Conservation (phyloP, 371 early-diverging fungal species). For the Chytridiales sp. region DNA sequence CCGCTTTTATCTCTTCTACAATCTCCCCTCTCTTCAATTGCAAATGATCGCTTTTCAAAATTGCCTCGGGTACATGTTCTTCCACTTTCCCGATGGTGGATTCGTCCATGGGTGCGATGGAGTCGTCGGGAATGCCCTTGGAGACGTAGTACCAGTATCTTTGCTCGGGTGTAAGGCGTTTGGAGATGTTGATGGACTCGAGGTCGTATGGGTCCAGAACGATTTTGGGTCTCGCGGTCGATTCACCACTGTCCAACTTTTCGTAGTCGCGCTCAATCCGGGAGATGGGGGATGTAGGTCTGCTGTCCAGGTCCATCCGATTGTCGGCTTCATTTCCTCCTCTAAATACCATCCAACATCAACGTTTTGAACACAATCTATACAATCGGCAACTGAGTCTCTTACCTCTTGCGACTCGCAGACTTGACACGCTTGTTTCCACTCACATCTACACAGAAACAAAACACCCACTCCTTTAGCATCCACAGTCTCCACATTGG, state of each 20-base stretch:
- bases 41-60: conserved; percentile 32
- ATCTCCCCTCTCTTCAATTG: conserved; percentile 22
- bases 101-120: conserved; percentile 40
- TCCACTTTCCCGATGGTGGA: conserved; percentile 21
- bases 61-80: conserved; percentile 23
- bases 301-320: too few relatives aligned
- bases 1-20: conserved; percentile 38
- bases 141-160: conserved; percentile 54
- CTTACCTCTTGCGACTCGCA: too few relatives aligned
- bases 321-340: too few relatives aligned
- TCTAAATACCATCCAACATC: too few relatives aligned
- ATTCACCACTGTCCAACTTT: conserved; percentile 21
- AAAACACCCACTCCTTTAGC: too few relatives aligned
- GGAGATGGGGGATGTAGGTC: conserved; percentile 45
- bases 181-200: conserved; percentile 37
- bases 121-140: conserved; percentile 39
- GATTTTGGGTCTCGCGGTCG: conserved; percentile 16
- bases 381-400: too few relatives aligned
- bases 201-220: conserved; percentile 53
- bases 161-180: conserved; percentile 49
- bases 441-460: too few relatives aligned
- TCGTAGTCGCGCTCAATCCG: conserved; percentile 37
- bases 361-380: too few relatives aligned
- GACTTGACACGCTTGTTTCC: too few relatives aligned
- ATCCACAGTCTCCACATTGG: too few relatives aligned